These are phyloP conservation scores for Salvia rosmarinus DNA, from an alignment of 257 asterid species.

Conservation along the genomic window DNA sequence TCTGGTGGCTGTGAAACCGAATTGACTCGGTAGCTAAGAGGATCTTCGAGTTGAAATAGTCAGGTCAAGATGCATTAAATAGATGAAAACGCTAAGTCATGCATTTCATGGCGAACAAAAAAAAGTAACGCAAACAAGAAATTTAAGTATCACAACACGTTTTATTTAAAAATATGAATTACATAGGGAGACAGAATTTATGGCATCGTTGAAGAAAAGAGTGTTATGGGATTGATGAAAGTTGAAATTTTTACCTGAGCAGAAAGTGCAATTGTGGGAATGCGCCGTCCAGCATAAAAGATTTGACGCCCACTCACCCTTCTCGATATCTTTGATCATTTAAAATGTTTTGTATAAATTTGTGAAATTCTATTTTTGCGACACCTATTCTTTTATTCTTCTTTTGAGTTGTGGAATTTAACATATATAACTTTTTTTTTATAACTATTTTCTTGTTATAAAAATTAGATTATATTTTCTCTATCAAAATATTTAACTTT, in stretches of 20 bases:
- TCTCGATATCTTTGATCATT: conserved; percentile 19
- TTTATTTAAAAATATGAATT: not conserved
- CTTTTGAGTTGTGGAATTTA: too few species aligned
- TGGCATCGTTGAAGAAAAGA: conserved; percentile 27
- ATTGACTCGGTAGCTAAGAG: not conserved
- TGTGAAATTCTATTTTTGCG: not conserved
- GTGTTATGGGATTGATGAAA: not conserved
- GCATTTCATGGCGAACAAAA: not conserved
- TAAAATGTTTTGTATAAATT: not conserved
- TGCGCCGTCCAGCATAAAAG: not conserved
- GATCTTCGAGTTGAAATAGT: conserved; percentile 29
- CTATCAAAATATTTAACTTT: too few species aligned
- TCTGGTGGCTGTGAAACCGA: conserved; percentile 33
- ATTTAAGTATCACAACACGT: not conserved
- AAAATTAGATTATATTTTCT: too few species aligned
- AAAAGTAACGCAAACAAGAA: not conserved
- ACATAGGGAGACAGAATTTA: not conserved
- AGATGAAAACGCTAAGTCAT: not conserved
- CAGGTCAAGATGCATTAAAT: conserved; percentile 22
- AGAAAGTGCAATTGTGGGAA: not conserved
- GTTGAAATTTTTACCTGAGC: conserved; percentile 20
- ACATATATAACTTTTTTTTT: too few species aligned
- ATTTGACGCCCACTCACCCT: conserved; percentile 24
- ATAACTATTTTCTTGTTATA: too few species aligned
- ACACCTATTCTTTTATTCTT: not conserved